Base-by-base conservation (phyloP, 805 yeast species). In the Candida chilensis region DNA sequence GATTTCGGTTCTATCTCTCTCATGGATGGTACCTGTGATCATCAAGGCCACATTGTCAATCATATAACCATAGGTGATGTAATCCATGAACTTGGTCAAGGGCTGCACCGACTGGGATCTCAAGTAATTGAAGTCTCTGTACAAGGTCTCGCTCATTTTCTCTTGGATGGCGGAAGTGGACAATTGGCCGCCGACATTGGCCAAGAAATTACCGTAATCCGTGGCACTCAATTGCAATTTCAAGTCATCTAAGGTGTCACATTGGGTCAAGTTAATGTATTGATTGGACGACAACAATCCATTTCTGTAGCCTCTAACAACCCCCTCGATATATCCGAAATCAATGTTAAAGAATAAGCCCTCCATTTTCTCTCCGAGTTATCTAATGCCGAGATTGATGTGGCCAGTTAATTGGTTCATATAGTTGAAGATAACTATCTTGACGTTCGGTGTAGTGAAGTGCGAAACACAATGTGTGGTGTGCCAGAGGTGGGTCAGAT, bases 21-120 rank as follows among this genome's bases (percentile, higher is more conserved):
- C 94, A 52, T 92, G 98, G 37, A 92, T 73, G 0, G 98, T 87
- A 15, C 99, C 99, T 2, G 96, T 88, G 48, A 92, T 90, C 81
- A 92, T 82, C 48, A 92, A 67, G 16, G 92, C 84, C 24, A 92
- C 95, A 54, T 92, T 92, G 60, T 92, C 98, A 48, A 92, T 94
- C 99, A 92, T 92, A 60, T 94, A 92, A 8, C 96, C 94, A 51
- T 88, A 92, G 27, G 94, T 80, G 51, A 94, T 86, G 53, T 64
- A 94, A 53, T 94, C 96, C 76, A 92, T 70, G 50, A 90, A 87
- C 52, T 77, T 74, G 26, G 85, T 64, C 47, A 90, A 62, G 20
- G 79, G 81, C 36, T 86, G 87, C 20, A 80, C 78, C 4, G 95
- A 77, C 54, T 90, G 95, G 27, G 82, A 71, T 39, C 82, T 75